Evolutionary conservation across 2,329 filamentous ascomycete species (phyloP), one percentile per base, ranked within the genome.

Genomic region (Chaetomium globosum): DNA sequence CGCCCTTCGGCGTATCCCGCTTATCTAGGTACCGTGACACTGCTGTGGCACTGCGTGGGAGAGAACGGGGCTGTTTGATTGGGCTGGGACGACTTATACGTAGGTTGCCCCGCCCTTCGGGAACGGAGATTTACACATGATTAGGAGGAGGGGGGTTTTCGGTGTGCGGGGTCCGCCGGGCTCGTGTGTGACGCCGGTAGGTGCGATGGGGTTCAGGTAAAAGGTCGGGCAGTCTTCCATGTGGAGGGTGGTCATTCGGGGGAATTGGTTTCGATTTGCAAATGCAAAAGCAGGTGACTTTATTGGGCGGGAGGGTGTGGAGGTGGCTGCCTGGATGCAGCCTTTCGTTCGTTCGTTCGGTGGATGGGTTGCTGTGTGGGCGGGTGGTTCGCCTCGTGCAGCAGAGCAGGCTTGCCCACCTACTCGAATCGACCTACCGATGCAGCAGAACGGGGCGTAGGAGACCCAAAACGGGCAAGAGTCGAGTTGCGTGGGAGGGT

Each of bases 231-330:
- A 12, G 36, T 13, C n/a, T 9, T 16, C 33, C 43, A 48, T n/a
- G 16, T 7, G 23, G 30, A 28, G 48, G 33, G 46, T 36, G 46
- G 36, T 31, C 46, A 54, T 33, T 54, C 26, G 33, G 46, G 31
- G n/a, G 28, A 5, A 5, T 43, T 7, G 7, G 36, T 53, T 61
- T 58, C 57, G 51, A 60, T 60, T 66, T 58, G 61, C 57, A 64
- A 64, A 66, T 61, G 52, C 65, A 36, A 30, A 61, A 36, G 57
- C 13, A 28, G 49, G 26, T 64, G 65, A 66, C 61, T 54, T 66
- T 66, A 55, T 21, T 58, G 30, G 52, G 3, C 4, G 30, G 53
- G 13, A 28, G 52, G 21, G 52, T 30, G 43, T 28, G 30, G 8
- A 23, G 46, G 61, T 28, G 55, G 21, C 21, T n/a, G 39, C 39